Percentiles rank a stretch among this genome's conserved stretches.
Evolutionary conservation across 2,329 filamentous ascomycete species (phyloP).

Genomic region (Aspergillus brunneoviolaceus): DNA sequence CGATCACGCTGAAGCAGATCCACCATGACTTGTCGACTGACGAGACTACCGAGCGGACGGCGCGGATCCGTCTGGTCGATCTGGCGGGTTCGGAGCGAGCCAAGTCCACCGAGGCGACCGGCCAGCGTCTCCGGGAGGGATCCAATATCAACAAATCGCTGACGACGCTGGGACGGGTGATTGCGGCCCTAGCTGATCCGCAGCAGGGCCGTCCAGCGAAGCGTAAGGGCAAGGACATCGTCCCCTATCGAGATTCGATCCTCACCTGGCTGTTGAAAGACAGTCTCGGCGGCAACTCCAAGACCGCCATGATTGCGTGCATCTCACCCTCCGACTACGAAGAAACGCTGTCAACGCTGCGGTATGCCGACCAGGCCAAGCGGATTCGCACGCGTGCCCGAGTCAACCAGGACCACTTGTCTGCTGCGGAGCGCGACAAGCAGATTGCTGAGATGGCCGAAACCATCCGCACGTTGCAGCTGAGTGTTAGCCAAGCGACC

Average conservation of each 20-base stretch:
- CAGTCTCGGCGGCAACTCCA: constrained; percentile 91
- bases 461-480: constrained; percentile 82
- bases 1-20: constrained; percentile 96
- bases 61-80: constrained; percentile 91
- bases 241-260: constrained; percentile 90
- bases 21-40: constrained; percentile 97
- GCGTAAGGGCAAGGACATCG: constrained; percentile 68
- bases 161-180: constrained; percentile 91
- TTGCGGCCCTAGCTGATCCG: constrained; percentile 79
- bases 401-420: constrained; percentile 94
- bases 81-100: constrained; percentile 92
- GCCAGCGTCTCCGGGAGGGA: constrained; percentile 84
- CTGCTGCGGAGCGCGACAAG: constrained; percentile 86
- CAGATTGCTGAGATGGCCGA: constrained; percentile 94
- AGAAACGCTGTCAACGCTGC: constrained; percentile 90
- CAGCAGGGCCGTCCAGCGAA: constrained; percentile 59
- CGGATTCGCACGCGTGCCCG: constrained; percentile 90
- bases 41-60: constrained; percentile 91
- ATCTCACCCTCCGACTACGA: constrained; percentile 96
- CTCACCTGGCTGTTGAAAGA: constrained; percentile 89
- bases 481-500: constrained; percentile 65
- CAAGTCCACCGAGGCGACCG: constrained; percentile 92
- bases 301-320: constrained; percentile 98
- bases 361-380: constrained; percentile 97
- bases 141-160: constrained; percentile 99